Percentiles rank a stretch among this genome's conserved stretches.
Evolutionary conservation across 2,329 filamentous ascomycete genomes (phyloP).

Genomic region (Epichloe coenophiala): DNA sequence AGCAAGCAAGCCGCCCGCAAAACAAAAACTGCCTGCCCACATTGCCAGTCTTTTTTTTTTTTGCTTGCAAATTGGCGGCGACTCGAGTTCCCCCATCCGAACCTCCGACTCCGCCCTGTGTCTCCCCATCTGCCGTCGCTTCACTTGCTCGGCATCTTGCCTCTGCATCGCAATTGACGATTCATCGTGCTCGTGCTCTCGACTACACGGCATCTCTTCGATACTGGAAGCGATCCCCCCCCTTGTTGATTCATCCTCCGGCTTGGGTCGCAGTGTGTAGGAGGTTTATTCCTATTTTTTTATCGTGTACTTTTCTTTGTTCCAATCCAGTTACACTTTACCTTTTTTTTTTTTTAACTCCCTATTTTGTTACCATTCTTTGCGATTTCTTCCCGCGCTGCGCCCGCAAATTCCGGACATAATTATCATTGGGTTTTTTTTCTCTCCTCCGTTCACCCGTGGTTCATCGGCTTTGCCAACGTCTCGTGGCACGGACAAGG

Average conservation of each 20-base stretch:
- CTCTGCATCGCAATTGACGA: slow-evolving; percentile 4
- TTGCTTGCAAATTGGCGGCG: background rate
- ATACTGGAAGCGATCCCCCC: background rate
- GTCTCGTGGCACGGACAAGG: slow-evolving; percentile 6
- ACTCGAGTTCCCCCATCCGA: background rate
- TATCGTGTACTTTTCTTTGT: background rate
- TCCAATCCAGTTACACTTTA: background rate
- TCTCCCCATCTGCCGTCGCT: slow-evolving; percentile 1
- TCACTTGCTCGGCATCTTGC: slow-evolving; percentile 3
- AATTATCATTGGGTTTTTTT: background rate
- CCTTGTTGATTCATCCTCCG: slow-evolving; percentile 1
- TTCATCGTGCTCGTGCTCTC: background rate
- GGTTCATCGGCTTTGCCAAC: background rate
- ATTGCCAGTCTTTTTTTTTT: background rate
- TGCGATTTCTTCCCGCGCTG: background rate
- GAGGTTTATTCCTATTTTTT: background rate
- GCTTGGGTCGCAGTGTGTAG: slow-evolving; percentile 2
- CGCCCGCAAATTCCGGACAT: background rate
- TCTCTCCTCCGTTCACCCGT: background rate
- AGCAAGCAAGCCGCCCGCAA: too few relatives aligned
- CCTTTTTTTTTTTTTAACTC: background rate
- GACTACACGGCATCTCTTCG: background rate
- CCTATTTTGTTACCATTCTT: background rate
- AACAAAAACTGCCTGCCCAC: too few relatives aligned
- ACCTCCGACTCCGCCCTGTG: slow-evolving; percentile 2